These are phyloP conservation scores for Capsicum rhomboideum DNA, from an alignment of 257 asterid species.

Conservation along the genomic window DNA sequence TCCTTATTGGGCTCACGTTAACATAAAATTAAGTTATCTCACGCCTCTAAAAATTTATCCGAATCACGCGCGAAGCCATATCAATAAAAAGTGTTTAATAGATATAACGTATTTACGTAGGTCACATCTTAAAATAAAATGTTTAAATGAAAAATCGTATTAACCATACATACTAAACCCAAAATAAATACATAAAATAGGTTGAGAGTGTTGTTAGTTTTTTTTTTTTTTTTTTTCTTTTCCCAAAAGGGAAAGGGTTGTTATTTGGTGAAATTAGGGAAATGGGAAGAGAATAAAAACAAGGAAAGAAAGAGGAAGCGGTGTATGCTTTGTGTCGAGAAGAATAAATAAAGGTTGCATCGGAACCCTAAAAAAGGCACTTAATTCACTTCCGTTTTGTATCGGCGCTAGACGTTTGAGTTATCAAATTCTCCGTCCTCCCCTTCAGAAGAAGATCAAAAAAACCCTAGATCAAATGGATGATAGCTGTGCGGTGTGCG, in stretches of 20 bases:
- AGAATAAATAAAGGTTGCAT: neutral
- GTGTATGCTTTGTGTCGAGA: neutral
- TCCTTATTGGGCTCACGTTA: too few species aligned
- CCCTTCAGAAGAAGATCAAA: too few species aligned
- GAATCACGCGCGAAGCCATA: accelerated
- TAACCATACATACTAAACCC: too few species aligned
- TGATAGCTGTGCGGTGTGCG: slow-evolving; percentile 96
- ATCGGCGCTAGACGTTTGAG: neutral
- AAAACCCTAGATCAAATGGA: slow-evolving; percentile 46
- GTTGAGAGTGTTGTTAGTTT: too few species aligned
- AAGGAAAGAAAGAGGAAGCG: neutral
- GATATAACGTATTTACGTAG: too few species aligned
- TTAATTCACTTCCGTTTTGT: neutral
- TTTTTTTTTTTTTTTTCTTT: neutral
- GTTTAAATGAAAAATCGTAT: accelerated
- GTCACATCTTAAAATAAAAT: too few species aligned
- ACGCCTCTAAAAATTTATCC: accelerated
- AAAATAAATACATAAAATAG: too few species aligned
- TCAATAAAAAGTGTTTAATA: neutral
- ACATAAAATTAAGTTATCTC: too few species aligned
- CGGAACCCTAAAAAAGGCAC: neutral
- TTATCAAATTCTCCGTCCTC: neutral
- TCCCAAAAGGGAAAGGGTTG: neutral
- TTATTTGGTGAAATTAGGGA: neutral
- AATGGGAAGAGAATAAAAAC: neutral